A percentile compares a stretch with the other conserved stretches of the same genome.
Evolutionary conservation across 169 alveolate genomes (phyloP).

Genomic region (Plasmodium malariae): DNA sequence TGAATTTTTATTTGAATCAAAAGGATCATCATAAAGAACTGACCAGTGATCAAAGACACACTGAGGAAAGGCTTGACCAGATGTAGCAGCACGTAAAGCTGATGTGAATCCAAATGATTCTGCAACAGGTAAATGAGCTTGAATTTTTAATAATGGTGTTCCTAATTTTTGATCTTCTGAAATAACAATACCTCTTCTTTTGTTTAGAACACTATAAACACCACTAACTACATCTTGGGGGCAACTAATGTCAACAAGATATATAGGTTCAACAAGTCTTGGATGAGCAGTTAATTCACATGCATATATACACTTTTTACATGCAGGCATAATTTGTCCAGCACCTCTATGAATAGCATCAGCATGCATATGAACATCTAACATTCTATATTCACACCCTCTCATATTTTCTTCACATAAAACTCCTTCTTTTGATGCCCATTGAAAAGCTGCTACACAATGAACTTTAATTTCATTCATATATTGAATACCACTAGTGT

Average conservation of each 20-base stretch:
- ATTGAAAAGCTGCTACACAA: conserved; percentile 99
- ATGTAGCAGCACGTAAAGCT: conserved; percentile 98
- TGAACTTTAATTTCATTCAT: conserved; percentile 99
- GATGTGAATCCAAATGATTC: conserved; percentile 99
- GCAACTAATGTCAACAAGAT: conserved; percentile 97
- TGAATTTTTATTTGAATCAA: conserved; percentile 97
- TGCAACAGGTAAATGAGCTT: conserved; percentile 99
- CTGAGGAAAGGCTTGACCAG: conserved; percentile 99
- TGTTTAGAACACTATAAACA: conserved; percentile 96
- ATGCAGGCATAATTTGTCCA: conserved; percentile 98
- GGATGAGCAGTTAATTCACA: conserved; percentile 98
- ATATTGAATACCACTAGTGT: conserved; percentile 98
- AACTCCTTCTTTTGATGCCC: conserved; percentile 99
- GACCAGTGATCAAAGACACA: conserved; percentile 99
- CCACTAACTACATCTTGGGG: conserved; percentile 99
- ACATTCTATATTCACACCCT: conserved; percentile 97
- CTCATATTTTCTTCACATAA: conserved; percentile 99
- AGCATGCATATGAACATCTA: conserved; percentile 98
- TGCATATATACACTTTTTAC: conserved; percentile 98
- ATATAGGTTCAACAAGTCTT: conserved; percentile 98
- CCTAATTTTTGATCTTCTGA: conserved; percentile 98
- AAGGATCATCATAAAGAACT: conserved; percentile 95
- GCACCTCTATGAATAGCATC: conserved; percentile 99
- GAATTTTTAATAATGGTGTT: conserved; percentile 97
- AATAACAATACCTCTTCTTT: conserved; percentile 98